Conservation (phyloP, 345 rosid genomes). For the Dimocarpus longan region DNA sequence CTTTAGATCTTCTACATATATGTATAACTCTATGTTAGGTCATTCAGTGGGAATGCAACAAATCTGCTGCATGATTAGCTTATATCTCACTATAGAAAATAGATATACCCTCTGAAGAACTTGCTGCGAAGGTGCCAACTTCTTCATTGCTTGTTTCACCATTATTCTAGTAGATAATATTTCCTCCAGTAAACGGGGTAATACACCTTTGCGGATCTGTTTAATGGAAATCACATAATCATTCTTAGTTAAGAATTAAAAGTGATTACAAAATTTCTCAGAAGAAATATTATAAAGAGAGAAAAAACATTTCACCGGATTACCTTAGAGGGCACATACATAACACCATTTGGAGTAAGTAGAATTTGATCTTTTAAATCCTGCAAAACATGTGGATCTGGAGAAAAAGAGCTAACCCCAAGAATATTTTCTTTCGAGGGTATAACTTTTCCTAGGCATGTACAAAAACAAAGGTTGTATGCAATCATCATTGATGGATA, state of each 20-base stretch:
- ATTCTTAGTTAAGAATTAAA: not conserved
- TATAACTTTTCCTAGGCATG: constrained; percentile 84
- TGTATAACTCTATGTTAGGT: not conserved
- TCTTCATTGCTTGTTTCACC: constrained; percentile 93
- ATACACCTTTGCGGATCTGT: constrained; percentile 77
- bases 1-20: not conserved
- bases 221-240: not conserved
- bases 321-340: constrained; percentile 87
- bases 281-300: constrained; percentile 1
- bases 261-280: not conserved
- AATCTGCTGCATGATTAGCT: not conserved
- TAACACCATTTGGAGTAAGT: constrained; percentile 77
- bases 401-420: constrained; percentile 76
- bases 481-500: constrained; percentile 98
- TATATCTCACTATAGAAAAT: constrained; percentile 1
- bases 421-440: constrained; percentile 67
- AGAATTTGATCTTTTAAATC: constrained; percentile 62
- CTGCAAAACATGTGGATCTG: constrained; percentile 53
- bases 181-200: constrained; percentile 91
- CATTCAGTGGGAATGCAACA: not conserved
- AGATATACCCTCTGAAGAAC: constrained; percentile 82
- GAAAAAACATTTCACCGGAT: constrained; percentile 8
- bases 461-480: constrained; percentile 91
- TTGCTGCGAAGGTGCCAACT: constrained; percentile 71
- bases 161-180: constrained; percentile 91